A percentile compares a stretch with the other conserved stretches of the same genome.
phyloP scores from a whole-genome alignment of 805 yeast genomes.

The Spathaspora sp. region DNA sequence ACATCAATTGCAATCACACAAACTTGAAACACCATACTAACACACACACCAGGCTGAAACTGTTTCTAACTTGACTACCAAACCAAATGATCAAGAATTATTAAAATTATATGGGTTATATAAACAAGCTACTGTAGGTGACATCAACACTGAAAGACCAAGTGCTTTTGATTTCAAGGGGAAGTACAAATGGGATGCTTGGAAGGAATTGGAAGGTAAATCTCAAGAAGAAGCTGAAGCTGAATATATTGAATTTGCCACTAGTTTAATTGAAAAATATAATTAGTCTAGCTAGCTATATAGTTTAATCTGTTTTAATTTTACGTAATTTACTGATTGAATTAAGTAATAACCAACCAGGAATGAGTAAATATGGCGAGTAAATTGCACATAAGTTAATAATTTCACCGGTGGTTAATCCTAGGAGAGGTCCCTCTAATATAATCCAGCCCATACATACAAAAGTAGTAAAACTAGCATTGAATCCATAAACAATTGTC shows the following conservation, averaged over 20 bases:
- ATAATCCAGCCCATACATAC: conserved; percentile 60
- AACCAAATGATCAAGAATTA: conserved; percentile 85
- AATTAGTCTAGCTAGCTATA: neutral
- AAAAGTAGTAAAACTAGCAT: conserved; percentile 77
- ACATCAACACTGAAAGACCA: conserved; percentile 83
- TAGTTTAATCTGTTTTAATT: neutral
- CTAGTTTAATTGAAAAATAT: conserved; percentile 52
- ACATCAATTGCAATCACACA: neutral
- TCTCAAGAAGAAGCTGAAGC: conserved; percentile 88
- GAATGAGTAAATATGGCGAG: conserved; percentile 69
- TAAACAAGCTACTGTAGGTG: conserved; percentile 98
- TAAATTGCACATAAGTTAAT: conserved; percentile 51
- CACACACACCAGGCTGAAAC: conserved; percentile 58
- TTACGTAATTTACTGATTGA: conserved; percentile 17
- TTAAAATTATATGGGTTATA: conserved; percentile 83
- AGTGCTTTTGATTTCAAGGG: conserved; percentile 91
- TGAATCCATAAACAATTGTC: conserved; percentile 69
- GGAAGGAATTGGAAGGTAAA: conserved; percentile 85
- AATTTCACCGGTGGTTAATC: conserved; percentile 34
- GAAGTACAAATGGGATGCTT: conserved; percentile 96
- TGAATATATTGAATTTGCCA: conserved; percentile 68
- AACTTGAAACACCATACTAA: neutral
- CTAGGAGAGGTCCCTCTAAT: conserved; percentile 29
- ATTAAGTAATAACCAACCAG: conserved; percentile 54
- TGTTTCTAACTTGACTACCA: conserved; percentile 68